phyloP scores from a whole-genome alignment of 495 filamentous ascomycete genomes.

The Podospora australis region DNA sequence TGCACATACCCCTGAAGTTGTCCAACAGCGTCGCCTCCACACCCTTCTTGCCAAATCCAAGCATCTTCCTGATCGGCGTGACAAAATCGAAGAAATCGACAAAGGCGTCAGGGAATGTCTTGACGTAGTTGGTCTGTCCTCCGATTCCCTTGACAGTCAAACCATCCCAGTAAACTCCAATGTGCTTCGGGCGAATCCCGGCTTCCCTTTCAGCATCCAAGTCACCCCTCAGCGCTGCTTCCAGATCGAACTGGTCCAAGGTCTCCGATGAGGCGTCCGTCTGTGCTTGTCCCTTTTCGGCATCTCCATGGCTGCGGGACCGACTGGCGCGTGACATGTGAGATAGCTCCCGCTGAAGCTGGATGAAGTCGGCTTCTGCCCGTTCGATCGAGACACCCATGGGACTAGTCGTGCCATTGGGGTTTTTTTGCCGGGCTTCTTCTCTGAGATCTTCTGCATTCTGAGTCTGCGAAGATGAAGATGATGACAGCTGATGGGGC shows the following conservation, averaged over 20 bases:
- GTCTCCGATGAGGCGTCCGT: constrained; percentile 40
- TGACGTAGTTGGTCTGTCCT: constrained; percentile 67
- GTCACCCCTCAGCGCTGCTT: constrained; percentile 60
- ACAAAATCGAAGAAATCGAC: constrained; percentile 68
- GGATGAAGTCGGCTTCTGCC: constrained; percentile 71
- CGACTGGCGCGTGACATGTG: constrained; percentile 54
- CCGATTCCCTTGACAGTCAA: constrained; percentile 74
- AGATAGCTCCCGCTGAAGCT: constrained; percentile 67
- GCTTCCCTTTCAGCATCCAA: constrained; percentile 62
- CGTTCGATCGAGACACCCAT: constrained; percentile 60
- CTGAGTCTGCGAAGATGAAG: constrained; percentile 35
- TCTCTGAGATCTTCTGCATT: constrained; percentile 38
- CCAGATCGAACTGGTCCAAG: constrained; percentile 63
- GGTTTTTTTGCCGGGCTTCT: constrained; percentile 40
- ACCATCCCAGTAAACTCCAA: constrained; percentile 74
- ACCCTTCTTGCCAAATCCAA: constrained; percentile 55
- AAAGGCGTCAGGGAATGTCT: constrained; percentile 79
- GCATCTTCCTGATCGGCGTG: constrained; percentile 49
- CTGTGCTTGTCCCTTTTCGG: constrained; percentile 42
- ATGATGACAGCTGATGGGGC: too few relatives aligned
- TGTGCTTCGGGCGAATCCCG: constrained; percentile 72
- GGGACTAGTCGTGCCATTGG: constrained; percentile 43
- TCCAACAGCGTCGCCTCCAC: constrained; percentile 59
- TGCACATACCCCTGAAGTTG: constrained; percentile 47
- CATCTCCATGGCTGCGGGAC: constrained; percentile 20